phyloP scores from a whole-genome alignment of 1,139 yeast genomes.

The Arxiozyma slooffiae region DNA sequence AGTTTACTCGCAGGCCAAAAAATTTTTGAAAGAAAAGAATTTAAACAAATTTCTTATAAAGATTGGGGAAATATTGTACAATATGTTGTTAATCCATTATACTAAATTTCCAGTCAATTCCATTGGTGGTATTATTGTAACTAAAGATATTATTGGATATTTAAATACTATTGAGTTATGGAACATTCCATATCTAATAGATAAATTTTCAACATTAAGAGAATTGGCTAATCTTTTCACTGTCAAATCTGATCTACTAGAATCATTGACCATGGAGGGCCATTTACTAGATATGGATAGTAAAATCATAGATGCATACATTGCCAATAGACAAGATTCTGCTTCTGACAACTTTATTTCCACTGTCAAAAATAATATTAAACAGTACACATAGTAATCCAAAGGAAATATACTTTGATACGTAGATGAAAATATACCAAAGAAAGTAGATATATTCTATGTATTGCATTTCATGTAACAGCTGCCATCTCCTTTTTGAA shows the following conservation, averaged over 20 bases:
- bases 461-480: too few relatives aligned
- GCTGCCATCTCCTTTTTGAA: not conserved
- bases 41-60: constrained; percentile 44
- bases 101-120: constrained; percentile 68
- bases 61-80: constrained; percentile 53
- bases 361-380: constrained; percentile 19
- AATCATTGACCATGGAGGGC: constrained; percentile 76
- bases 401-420: not conserved
- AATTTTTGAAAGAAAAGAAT: constrained; percentile 45
- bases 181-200: constrained; percentile 56
- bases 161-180: constrained; percentile 66
- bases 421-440: not conserved
- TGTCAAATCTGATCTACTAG: constrained; percentile 64
- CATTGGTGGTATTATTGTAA: constrained; percentile 75
- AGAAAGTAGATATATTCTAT: too few relatives aligned
- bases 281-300: constrained; percentile 63
- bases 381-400: not conserved
- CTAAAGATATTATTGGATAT: constrained; percentile 74
- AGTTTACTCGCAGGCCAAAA: constrained; percentile 33
- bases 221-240: constrained; percentile 82
- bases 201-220: constrained; percentile 59
- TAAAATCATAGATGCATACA: constrained; percentile 55
- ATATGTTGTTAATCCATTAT: constrained; percentile 59
- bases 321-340: constrained; percentile 63
- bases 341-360: constrained; percentile 31